These are phyloP conservation scores for Primulina huaijiensis DNA, from an alignment of 257 asterid genomes.

Conservation along the genomic window DNA sequence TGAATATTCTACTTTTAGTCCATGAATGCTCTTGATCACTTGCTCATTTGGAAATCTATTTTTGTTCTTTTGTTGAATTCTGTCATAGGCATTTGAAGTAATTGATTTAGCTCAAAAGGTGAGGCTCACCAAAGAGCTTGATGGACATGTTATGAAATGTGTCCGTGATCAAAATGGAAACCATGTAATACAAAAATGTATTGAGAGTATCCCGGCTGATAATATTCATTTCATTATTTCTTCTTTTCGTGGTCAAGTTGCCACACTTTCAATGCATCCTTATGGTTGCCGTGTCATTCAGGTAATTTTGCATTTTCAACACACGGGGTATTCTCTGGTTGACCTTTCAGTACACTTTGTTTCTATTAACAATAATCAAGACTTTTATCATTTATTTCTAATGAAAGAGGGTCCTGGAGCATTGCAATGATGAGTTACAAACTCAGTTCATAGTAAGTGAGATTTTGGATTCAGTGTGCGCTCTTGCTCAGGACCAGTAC, in stretches of 20 bases:
- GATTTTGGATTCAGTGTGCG: conserved; percentile 56
- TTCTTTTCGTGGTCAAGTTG: conserved; percentile 62
- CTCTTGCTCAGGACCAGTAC: conserved; percentile 68
- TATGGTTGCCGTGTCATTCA: conserved; percentile 76
- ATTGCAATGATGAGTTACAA: conserved; percentile 41
- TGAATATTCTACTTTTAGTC: conserved; percentile 19
- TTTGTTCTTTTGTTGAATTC: conserved; percentile 16
- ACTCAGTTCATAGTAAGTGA: conserved; percentile 60
- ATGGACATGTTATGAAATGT: conserved; percentile 52
- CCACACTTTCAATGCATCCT: conserved; percentile 69
- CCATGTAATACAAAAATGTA: conserved; percentile 74
- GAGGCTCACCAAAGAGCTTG: conserved; percentile 50
- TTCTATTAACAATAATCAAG: conserved; percentile 4
- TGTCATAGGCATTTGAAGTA: conserved; percentile 51
- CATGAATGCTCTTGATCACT: conserved; percentile 6
- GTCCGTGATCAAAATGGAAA: conserved; percentile 60
- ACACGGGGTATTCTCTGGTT: not conserved
- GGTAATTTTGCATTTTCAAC: conserved; percentile 31
- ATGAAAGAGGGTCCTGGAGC: conserved; percentile 66
- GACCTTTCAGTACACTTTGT: conserved; percentile 11
- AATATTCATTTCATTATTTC: conserved; percentile 48
- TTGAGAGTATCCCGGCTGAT: conserved; percentile 54
- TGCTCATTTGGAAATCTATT: conserved; percentile 4
- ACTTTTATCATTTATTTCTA: conserved; percentile 7
- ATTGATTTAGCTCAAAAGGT: conserved; percentile 48